Evolutionary conservation across 768 basidiomycete species (phyloP), one percentile per base, ranked within the genome.

Genomic region (Lentinula edodes): DNA sequence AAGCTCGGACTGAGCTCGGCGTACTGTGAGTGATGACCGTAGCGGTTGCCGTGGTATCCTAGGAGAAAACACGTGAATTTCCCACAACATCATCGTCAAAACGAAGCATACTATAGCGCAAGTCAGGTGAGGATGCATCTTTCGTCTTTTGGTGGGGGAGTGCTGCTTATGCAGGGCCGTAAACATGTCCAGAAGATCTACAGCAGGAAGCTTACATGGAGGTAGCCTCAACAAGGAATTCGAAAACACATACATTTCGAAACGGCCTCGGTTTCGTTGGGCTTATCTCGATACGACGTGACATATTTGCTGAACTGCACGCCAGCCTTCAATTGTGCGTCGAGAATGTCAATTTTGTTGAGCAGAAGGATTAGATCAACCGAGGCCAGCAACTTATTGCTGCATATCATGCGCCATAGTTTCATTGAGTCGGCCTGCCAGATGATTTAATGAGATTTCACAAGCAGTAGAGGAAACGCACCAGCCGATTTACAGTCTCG

Each of bases 281-380:
- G 75, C 65, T 77, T 76, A 45, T 80, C 78, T 46, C 75, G 74
- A 68, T 83, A 88, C 7, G 80, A 79, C 32, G 80, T 80, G 6
- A 87, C 83, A 65, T 81, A 84, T 15, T 77, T 72, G n/a, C 77
- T 74, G 64, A 88, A 84, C 54, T 75, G 73, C 9, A 84, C 68
- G 2, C 85, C 85, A 6, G 78, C 68, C 59, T 75, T 70, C 9
- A 88, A 73, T 67, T 86, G 85, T 15, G 74, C 71, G 34, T 82
- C 76, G 23, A 88, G 73, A 60, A 88, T 78, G 67, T 88, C 87
- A 62, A 77, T 73, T 65, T 88, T 87, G 74, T 86, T 87, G 16
- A 88, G 74, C 67, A 88, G 80, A 18, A 89, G 70, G 46, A 88
- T 80, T 57, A 88, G 78, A 61, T 83, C 80, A 34, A 84, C 80